A percentile compares a stretch with the other conserved stretches of the same genome.
Conservation (phyloP, 352 stramenopile species). For the Phytophthora pluvialis region DNA sequence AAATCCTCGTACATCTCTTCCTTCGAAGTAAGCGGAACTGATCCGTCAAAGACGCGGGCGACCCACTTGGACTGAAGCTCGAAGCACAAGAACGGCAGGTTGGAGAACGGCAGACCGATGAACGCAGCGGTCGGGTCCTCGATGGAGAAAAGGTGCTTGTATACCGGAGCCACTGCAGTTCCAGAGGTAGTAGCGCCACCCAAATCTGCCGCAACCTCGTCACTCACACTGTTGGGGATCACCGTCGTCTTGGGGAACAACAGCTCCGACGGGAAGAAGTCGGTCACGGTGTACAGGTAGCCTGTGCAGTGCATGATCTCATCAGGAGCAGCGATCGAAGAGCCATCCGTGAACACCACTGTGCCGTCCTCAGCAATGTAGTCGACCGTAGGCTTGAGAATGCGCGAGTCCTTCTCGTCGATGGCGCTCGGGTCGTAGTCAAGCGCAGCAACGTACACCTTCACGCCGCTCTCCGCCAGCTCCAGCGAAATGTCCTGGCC, state of each 20-base stretch:
- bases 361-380: slow-evolving; percentile 45
- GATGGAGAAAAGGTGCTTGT: slow-evolving; percentile 73
- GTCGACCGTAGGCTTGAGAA: slow-evolving; percentile 57
- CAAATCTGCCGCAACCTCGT: slow-evolving; percentile 33
- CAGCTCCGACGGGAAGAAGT: slow-evolving; percentile 47
- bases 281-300: slow-evolving; percentile 65
- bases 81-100: slow-evolving; percentile 75
- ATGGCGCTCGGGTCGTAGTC: slow-evolving; percentile 40
- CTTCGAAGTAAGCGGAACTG: slow-evolving; percentile 49
- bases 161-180: slow-evolving; percentile 61
- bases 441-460: slow-evolving; percentile 56
- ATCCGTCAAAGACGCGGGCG: slow-evolving; percentile 51
- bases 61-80: slow-evolving; percentile 74
- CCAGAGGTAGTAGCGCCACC: slow-evolving; percentile 24
- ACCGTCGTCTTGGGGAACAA: slow-evolving; percentile 42
- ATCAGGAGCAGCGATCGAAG: slow-evolving; percentile 47
- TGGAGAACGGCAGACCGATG: slow-evolving; percentile 69
- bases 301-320: slow-evolving; percentile 79
- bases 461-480: slow-evolving; percentile 40
- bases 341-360: slow-evolving; percentile 59
- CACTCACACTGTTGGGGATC: slow-evolving; percentile 19
- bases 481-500: slow-evolving; percentile 78
- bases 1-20: slow-evolving; percentile 68
- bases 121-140: slow-evolving; percentile 71
- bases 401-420: slow-evolving; percentile 39